Conservation (phyloP, 257 asterid species). For the Nicotiana attenuata region DNA sequence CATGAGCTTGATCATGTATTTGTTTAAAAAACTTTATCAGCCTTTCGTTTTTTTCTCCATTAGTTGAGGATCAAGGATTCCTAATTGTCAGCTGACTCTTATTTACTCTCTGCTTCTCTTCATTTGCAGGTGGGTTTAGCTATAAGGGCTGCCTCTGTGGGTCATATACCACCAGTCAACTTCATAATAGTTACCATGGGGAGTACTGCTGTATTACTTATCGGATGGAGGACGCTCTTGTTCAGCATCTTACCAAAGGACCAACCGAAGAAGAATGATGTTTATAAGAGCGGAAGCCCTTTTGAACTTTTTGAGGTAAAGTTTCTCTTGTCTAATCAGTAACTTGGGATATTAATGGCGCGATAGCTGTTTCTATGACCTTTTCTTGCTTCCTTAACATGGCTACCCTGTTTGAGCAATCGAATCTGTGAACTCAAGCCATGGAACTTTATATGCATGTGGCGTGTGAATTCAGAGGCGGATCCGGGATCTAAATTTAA, state of each 20-base stretch:
- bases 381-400: not conserved
- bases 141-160: slow-evolving; percentile 50
- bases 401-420: not conserved
- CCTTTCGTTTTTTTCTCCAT: not conserved
- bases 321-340: not conserved
- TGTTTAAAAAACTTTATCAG: not conserved
- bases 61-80: not conserved
- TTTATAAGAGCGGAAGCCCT: slow-evolving; percentile 71
- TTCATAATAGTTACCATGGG: slow-evolving; percentile 80
- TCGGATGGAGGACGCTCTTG: slow-evolving; percentile 78
- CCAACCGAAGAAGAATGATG: slow-evolving; percentile 50
- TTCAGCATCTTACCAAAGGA: slow-evolving; percentile 41
- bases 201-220: slow-evolving; percentile 72
- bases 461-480: no score
- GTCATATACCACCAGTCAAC: slow-evolving; percentile 67
- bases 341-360: not conserved
- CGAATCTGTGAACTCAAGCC: not conserved
- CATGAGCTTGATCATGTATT: not conserved
- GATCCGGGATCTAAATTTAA: no score
- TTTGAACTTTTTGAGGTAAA: slow-evolving; percentile 77
- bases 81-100: not conserved
- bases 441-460: not conserved
- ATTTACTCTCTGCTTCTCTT: slow-evolving; percentile 3
- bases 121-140: slow-evolving; percentile 63
- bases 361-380: not conserved